These are phyloP conservation scores for Coemansia sp. DNA, from an alignment of 192 early-diverging fungal genomes.

Conservation along the genomic window DNA sequence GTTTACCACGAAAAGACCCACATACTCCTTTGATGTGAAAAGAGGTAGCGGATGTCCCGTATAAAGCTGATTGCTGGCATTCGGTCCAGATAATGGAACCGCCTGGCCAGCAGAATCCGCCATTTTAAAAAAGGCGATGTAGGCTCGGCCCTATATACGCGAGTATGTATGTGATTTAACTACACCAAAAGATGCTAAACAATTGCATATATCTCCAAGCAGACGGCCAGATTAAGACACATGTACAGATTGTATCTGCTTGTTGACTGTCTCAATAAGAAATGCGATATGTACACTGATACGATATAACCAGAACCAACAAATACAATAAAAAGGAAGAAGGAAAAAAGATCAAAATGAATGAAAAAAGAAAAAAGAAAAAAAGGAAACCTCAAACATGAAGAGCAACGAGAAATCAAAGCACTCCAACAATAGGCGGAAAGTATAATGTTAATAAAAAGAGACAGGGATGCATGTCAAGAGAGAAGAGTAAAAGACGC, in stretches of 20 bases:
- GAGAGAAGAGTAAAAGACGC: background rate
- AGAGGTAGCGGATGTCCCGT: constrained; percentile 14
- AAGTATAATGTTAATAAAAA: background rate
- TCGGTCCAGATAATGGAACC: background rate
- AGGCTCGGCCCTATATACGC: background rate
- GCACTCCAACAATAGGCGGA: background rate
- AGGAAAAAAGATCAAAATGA: background rate
- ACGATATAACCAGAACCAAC: background rate
- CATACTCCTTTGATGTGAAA: constrained; percentile 28
- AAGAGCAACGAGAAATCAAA: background rate
- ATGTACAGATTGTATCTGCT: background rate
- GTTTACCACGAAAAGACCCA: constrained; percentile 38
- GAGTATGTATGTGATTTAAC: background rate
- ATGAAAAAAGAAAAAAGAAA: background rate
- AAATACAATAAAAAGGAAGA: background rate
- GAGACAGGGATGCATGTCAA: background rate
- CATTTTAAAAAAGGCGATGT: background rate
- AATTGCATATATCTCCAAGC: background rate
- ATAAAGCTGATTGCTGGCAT: constrained; percentile 1
- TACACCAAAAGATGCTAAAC: background rate
- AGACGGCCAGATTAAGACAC: background rate
- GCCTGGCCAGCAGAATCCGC: background rate
- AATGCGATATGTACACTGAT: background rate
- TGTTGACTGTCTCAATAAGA: background rate
- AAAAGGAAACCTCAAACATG: background rate